Conservation (phyloP, 1,284 basidiomycete genomes). For the Tilletia walkeri region DNA sequence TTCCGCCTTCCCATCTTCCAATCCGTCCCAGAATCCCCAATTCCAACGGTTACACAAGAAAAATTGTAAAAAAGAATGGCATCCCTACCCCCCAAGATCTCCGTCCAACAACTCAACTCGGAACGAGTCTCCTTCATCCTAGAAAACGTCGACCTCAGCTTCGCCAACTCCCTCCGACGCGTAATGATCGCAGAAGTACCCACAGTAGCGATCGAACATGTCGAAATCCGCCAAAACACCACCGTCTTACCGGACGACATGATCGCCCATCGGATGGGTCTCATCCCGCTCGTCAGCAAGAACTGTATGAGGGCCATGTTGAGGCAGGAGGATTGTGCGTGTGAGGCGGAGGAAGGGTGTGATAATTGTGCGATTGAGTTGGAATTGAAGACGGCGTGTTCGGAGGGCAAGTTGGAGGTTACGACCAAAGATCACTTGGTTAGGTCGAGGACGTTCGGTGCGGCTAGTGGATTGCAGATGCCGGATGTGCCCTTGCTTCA, state of each 20-base stretch:
- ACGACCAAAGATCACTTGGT: slow-evolving; percentile 62
- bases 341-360: slow-evolving; percentile 67
- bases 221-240: slow-evolving; percentile 87
- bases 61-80: background rate
- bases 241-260: slow-evolving; percentile 95
- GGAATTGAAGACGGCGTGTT: slow-evolving; percentile 69
- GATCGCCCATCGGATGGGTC: slow-evolving; percentile 89
- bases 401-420: slow-evolving; percentile 69
- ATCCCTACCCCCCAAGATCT: slow-evolving; percentile 2
- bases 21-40: too few relatives aligned
- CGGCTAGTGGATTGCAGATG: background rate
- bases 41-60: too few relatives aligned
- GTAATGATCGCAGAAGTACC: slow-evolving; percentile 54
- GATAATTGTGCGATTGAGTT: slow-evolving; percentile 77
- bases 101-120: slow-evolving; percentile 28
- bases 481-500: background rate
- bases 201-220: slow-evolving; percentile 81
- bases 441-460: slow-evolving; percentile 39
- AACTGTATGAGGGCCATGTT: slow-evolving; percentile 45
- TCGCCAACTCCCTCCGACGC: slow-evolving; percentile 52
- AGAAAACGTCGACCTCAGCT: slow-evolving; percentile 51
- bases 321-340: slow-evolving; percentile 74
- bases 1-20: too few relatives aligned
- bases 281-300: slow-evolving; percentile 81
- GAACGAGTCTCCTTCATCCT: slow-evolving; percentile 50